phyloP scores from a whole-genome alignment of 352 stramenopile species.

The Phytophthora uliginosa region DNA sequence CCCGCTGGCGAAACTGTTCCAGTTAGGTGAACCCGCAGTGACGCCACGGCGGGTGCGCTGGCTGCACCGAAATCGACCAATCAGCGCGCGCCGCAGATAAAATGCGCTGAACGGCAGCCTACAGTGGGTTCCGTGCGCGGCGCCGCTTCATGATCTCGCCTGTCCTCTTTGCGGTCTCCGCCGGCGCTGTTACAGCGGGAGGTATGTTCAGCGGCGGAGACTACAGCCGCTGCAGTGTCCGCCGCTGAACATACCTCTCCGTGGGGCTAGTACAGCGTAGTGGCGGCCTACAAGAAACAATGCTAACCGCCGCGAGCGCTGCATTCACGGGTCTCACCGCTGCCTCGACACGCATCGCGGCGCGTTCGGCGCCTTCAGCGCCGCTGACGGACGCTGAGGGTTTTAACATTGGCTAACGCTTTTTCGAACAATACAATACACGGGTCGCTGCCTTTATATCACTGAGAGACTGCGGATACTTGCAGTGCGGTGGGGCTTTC shows the following conservation, averaged over 20 bases:
- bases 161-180: conserved; percentile 10
- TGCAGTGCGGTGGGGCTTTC: background rate
- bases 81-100: conserved; percentile 22
- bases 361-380: background rate
- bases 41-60: background rate
- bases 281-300: no score
- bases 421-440: conserved; percentile 2
- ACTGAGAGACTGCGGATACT: background rate
- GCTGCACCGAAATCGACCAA: conserved; percentile 22
- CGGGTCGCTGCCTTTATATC: background rate
- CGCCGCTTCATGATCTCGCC: conserved; percentile 7
- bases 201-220: background rate
- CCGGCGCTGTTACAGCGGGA: background rate
- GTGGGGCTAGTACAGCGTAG: background rate
- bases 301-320: background rate
- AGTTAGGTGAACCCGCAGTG: conserved; percentile 15
- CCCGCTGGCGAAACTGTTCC: conserved; percentile 14
- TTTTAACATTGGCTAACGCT: conserved; percentile 6
- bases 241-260: background rate
- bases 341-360: background rate
- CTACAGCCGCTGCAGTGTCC: background rate
- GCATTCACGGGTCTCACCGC: no score
- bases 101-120: conserved; percentile 34
- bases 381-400: background rate
- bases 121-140: conserved; percentile 14